phyloP scores from a whole-genome alignment of 176 grass and related monocot genomes.

The barley (Hordeum vulgare) region MorexV3_pseudomolecules_assembly NC_058521.1:52843696-52844195 shows the following conservation, averaged over 20 bases:
- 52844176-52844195: too few relatives aligned
- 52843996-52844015: neutral
- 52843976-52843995: neutral
- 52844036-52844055: neutral
- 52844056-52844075: too few relatives aligned
- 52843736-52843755: neutral
- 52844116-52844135: too few relatives aligned
- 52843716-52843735: neutral
- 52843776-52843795: neutral
- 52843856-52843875: neutral
- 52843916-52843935: neutral
- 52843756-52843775: neutral
- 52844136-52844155: too few relatives aligned
- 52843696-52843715: neutral
- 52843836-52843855: neutral
- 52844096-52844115: too few relatives aligned
- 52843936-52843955: neutral
- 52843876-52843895: neutral
- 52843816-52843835: neutral
- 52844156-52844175: too few relatives aligned
- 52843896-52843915: neutral
- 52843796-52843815: neutral
- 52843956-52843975: neutral
- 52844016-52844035: neutral
- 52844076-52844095: too few relatives aligned